Evolutionary conservation across 805 yeast genomes (phyloP), one percentile per base, ranked within the genome.

Genomic region (Brettanomyces naardenensis): DNA sequence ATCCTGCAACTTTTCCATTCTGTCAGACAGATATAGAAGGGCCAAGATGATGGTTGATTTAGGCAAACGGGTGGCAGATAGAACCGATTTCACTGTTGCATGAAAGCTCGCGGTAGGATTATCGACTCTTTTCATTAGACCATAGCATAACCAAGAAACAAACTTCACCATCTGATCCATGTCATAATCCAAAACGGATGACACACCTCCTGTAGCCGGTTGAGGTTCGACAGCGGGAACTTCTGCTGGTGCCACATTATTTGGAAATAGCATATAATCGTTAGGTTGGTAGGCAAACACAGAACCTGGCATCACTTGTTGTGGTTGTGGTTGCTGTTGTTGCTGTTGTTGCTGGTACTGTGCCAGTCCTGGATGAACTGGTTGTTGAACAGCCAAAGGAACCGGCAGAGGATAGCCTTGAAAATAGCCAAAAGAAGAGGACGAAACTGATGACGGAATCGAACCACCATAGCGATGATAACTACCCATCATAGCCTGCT

Each of bases 41-140:
- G 95, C 79, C 51, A 89, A 68, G 25, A 88, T 66, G 30, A 92
- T 71, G 14, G 97, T 83, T 3, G 87, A 73, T 46, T 79, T 73
- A 22, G 97, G 95, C 48, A 90, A 66, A 47, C 97, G 75, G 4
- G 97, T 92, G 10, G 96, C 94, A 40, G 79, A 71, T 43, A 90
- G 65, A 2, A 90, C 89, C 29, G 80, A 73, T 39, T 71, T 68
- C 15, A 86, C 65, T 45, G 76, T 76, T 42, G 66, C 64, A 48
- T 71, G 75, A 58, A 84, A 80, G 30, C 71, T 66, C 31, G 56
- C 56, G 18, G 71, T 46, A n/a, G 79, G 62, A 40, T 50, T 50
- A 41, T 61, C 65, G 45, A 64, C 49, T 51, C 77, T 77, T 47
- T 73, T 75, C 53, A 81, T 69, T 53, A 82, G 68, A 22, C 86